Base-by-base conservation (phyloP, 495 filamentous ascomycete species). In the Neurospora sp. region DNA sequence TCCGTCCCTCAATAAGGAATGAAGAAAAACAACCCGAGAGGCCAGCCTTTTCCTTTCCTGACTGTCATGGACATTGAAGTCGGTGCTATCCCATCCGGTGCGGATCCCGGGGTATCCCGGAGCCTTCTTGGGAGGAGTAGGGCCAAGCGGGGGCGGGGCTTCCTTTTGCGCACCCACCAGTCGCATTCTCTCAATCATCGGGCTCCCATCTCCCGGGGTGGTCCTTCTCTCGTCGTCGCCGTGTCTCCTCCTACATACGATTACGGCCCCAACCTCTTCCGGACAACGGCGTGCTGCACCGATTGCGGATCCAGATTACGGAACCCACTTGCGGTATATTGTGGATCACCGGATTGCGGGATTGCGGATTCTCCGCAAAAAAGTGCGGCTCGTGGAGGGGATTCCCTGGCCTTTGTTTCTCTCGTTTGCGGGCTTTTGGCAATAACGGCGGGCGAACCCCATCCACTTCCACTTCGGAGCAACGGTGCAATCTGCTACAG, bases 251-350 rank as follows among this genome's bases (percentile, higher is more conserved):
- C 53, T 31, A 35, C 27, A 22, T 22, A 31, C 27, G 14, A 66
- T 18, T 18, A 18, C 53, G 53, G 53, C 27, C 53, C 53, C 53
- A 66, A 18, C 53, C 53, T 66, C 53, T 37, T 66, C 53, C 53
- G 53, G 53, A 66, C 53, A 35, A 9, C 53, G 53, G 53, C 27
- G 53, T 22, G 27, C 22, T 37, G 53, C 27, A 35, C 53, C 53
- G 53, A 66, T 66, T 66, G 53, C 53, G 53, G 53, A 66, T 35
- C 53, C 53, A 66, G 53, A 66, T 66, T 66, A 35, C 53, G 53
- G 53, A 66, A 66, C 53, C 53, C 53, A 66, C 53, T 66, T 66
- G 53, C 53, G 53, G 53, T 66, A 66, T 66, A 66, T 66, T 66
- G 53, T 66, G 53, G 53, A 66, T 66, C 53, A 35, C 27, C 53